Percentiles rank a stretch among this genome's conserved stretches.
Evolutionary conservation across 306 rosid species (phyloP).

Genomic region (Luffa acutangula): DNA sequence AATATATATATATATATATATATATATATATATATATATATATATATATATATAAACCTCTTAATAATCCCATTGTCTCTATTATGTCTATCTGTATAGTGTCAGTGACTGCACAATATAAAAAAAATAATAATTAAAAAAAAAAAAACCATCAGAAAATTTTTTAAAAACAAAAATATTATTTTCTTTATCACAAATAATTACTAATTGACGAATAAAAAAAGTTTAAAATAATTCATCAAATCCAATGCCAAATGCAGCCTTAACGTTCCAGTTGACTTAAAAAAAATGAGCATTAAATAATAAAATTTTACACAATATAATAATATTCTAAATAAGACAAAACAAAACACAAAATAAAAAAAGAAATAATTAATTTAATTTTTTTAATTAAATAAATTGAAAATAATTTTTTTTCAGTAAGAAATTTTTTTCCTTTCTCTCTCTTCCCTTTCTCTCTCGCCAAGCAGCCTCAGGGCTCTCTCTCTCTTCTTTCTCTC

Average conservation of each 20-base stretch:
- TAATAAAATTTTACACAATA: conserved; percentile 16
- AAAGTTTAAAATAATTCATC: not conserved
- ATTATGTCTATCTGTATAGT: not conserved
- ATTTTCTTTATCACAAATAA: not conserved
- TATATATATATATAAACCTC: not conserved
- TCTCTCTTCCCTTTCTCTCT: conserved; percentile 10
- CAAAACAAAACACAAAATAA: not conserved
- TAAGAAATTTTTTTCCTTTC: conserved; percentile 2
- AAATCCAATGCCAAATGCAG: not conserved
- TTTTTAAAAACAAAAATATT: not conserved
- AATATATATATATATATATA: not conserved
- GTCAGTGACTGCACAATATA: not conserved
- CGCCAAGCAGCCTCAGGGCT: not conserved
- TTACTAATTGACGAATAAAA: not conserved
- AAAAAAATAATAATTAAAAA: not conserved
- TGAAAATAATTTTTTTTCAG: conserved; percentile 14
- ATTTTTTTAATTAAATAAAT: not conserved
- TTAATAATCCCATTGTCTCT: not conserved
- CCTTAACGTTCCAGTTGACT: conserved; percentile 14
- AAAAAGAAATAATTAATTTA: not conserved
- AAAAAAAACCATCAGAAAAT: not conserved
- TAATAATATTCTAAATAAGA: conserved; percentile 6
- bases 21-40: not conserved
- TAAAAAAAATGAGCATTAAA: conserved; percentile 24
- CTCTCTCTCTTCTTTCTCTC: not conserved